Percentiles rank a stretch among this genome's conserved stretches.
phyloP scores from a whole-genome alignment of 2,329 filamentous ascomycete genomes.

The Teratosphaeria epicoccoides region DNA sequence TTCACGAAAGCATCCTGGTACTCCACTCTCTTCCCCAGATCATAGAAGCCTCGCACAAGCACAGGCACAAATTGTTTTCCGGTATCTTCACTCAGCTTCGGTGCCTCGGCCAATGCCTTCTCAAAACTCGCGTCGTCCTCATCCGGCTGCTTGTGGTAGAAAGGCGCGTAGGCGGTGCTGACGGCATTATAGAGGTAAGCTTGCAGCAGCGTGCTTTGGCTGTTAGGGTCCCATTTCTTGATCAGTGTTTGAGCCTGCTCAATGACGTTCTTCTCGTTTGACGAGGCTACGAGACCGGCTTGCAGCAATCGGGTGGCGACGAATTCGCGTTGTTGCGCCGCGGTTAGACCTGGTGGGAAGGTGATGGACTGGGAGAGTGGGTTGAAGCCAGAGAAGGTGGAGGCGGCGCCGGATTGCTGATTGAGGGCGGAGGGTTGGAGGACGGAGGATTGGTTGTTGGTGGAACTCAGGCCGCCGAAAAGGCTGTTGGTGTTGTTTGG shows the following conservation, averaged over 20 bases:
- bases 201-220: constrained; percentile 59
- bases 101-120: constrained; percentile 70
- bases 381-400: constrained; percentile 19
- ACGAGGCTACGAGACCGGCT: constrained; percentile 5
- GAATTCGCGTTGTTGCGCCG: constrained; percentile 16
- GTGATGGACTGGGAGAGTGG: constrained; percentile 12
- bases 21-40: constrained; percentile 60
- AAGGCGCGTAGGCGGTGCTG: constrained; percentile 61
- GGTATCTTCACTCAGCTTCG: constrained; percentile 34
- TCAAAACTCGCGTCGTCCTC: constrained; percentile 77
- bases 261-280: constrained; percentile 57
- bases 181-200: constrained; percentile 84
- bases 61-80: constrained; percentile 56
- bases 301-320: constrained; percentile 9
- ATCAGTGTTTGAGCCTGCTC: constrained; percentile 63
- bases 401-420: constrained; percentile 7
- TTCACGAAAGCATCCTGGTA: constrained; percentile 60
- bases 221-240: constrained; percentile 63
- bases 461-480: constrained; percentile 1
- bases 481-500: constrained; percentile 4
- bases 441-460: constrained; percentile 10
- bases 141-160: constrained; percentile 57
- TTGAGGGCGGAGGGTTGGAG: constrained; percentile 1
- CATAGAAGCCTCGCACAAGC: constrained; percentile 61
- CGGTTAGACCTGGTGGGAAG: constrained; percentile 3